A percentile compares a stretch with the other conserved stretches of the same genome.
Evolutionary conservation across 148 eudicot genomes (phyloP).

Genomic region (Linanthus parryae): DNA sequence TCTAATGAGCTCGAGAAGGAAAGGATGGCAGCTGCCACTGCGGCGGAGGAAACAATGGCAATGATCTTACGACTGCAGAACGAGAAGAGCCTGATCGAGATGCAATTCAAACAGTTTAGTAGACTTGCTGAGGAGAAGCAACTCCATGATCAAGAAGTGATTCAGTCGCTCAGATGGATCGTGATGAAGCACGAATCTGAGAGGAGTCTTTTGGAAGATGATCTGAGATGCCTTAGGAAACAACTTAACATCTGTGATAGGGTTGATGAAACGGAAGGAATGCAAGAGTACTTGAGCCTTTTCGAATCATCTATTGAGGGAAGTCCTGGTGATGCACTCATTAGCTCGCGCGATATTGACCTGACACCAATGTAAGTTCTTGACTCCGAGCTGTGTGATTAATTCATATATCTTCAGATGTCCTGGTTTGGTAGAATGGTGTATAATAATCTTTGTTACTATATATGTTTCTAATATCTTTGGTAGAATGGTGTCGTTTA

Average conservation of each 20-base stretch:
- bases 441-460: too few relatives aligned
- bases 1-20: conserved; percentile 65
- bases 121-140: conserved; percentile 67
- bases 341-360: conserved; percentile 51
- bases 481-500: too few relatives aligned
- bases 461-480: too few relatives aligned
- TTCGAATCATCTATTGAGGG: conserved; percentile 14
- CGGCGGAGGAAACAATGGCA: conserved; percentile 89
- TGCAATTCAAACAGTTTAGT: conserved; percentile 50
- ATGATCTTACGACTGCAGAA: conserved; percentile 81
- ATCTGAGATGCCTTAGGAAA: conserved; percentile 38
- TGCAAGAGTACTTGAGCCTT: conserved; percentile 29
- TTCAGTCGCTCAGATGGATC: conserved; percentile 64
- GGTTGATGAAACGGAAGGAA: conserved; percentile 26
- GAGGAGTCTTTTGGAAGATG: conserved; percentile 46
- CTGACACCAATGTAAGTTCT: conserved; percentile 24
- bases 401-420: too few relatives aligned
- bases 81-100: conserved; percentile 59
- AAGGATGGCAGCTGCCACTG: conserved; percentile 59
- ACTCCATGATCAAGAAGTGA: conserved; percentile 72
- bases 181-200: conserved; percentile 53
- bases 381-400: too few relatives aligned
- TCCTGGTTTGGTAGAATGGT: too few relatives aligned
- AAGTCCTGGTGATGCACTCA: conserved; percentile 32
- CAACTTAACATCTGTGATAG: conserved; percentile 37